Conservation (phyloP, 2,329 filamentous ascomycete genomes). For the Neofusicoccum parvum region DNA sequence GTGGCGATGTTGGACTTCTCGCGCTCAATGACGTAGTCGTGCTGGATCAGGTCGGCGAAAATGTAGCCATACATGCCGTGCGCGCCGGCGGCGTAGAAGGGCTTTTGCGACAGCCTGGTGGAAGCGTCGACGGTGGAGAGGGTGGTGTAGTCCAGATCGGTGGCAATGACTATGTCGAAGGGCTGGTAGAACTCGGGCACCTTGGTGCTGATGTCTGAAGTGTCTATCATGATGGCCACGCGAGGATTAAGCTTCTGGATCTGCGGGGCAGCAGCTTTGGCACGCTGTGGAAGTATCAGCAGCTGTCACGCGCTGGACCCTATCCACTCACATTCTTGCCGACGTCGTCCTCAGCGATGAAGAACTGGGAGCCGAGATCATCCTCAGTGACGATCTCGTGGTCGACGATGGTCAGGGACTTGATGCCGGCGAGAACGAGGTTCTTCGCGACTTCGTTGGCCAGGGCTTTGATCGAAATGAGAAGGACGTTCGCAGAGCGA, state of each 20-base stretch:
- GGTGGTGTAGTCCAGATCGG: slow-evolving; percentile 75
- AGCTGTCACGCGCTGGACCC: slow-evolving; percentile 32
- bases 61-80: slow-evolving; percentile 95
- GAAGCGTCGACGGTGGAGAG: slow-evolving; percentile 83
- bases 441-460: slow-evolving; percentile 97
- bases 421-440: slow-evolving; percentile 89
- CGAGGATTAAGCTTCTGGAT: slow-evolving; percentile 88
- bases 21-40: slow-evolving; percentile 87
- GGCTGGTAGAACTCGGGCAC: slow-evolving; percentile 72
- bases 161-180: slow-evolving; percentile 88
- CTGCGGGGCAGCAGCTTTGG: slow-evolving; percentile 74
- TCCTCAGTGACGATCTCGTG: slow-evolving; percentile 72
- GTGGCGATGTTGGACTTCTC: slow-evolving; percentile 73
- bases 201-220: slow-evolving; percentile 67
- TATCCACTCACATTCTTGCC: slow-evolving; percentile 65
- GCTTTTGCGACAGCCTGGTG: slow-evolving; percentile 73
- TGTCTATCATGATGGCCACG: slow-evolving; percentile 73
- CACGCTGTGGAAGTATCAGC: slow-evolving; percentile 53
- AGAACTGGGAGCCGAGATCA: slow-evolving; percentile 71
- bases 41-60: slow-evolving; percentile 88
- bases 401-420: slow-evolving; percentile 86
- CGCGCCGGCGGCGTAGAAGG: slow-evolving; percentile 86
- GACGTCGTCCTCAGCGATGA: slow-evolving; percentile 71
- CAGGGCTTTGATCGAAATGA: slow-evolving; percentile 84
- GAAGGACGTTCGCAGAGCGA: slow-evolving; percentile 82